A percentile compares a stretch with the other conserved stretches of the same genome.
Evolutionary conservation across 2,329 filamentous ascomycete genomes (phyloP).

Genomic region (Scorias spongiosa): DNA sequence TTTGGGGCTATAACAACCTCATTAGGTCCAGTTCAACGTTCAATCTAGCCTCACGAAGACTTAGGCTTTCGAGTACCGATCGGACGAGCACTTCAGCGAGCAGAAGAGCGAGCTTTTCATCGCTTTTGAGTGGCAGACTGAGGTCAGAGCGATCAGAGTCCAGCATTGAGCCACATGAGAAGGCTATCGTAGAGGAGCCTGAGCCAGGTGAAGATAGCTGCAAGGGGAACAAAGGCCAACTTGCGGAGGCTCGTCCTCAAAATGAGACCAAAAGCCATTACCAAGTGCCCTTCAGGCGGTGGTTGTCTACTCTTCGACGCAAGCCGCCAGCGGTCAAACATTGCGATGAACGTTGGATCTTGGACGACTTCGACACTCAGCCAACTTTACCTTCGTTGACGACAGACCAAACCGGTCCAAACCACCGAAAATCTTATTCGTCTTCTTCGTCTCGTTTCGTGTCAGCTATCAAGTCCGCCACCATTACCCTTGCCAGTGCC

Average conservation of each 20-base stretch:
- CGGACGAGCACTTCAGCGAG: neutral
- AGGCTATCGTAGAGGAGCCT: neutral
- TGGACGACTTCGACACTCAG: conserved; percentile 21
- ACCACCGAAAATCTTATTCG: conserved; percentile 35
- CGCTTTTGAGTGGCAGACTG: neutral
- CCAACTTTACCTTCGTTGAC: conserved; percentile 1
- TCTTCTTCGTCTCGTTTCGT: conserved; percentile 65
- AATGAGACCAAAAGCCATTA: neutral
- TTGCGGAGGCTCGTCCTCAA: neutral
- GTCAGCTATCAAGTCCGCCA: conserved; percentile 66
- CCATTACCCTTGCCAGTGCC: conserved; percentile 57
- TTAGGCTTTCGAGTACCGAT: neutral
- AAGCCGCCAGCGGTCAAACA: conserved; percentile 26
- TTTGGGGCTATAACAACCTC: neutral
- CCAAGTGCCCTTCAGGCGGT: conserved; percentile 49
- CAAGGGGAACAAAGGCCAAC: neutral
- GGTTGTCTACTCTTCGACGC: conserved; percentile 55
- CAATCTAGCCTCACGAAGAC: neutral
- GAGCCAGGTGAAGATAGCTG: neutral
- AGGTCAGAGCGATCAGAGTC: neutral
- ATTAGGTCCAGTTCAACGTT: neutral
- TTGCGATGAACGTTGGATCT: conserved; percentile 20
- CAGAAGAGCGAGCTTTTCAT: neutral
- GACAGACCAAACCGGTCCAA: conserved; percentile 13
- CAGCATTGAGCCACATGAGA: neutral